These are phyloP conservation scores for Pestalotiopsis sp. DNA, from an alignment of 2,329 filamentous ascomycete species.

Conservation along the genomic window DNA sequence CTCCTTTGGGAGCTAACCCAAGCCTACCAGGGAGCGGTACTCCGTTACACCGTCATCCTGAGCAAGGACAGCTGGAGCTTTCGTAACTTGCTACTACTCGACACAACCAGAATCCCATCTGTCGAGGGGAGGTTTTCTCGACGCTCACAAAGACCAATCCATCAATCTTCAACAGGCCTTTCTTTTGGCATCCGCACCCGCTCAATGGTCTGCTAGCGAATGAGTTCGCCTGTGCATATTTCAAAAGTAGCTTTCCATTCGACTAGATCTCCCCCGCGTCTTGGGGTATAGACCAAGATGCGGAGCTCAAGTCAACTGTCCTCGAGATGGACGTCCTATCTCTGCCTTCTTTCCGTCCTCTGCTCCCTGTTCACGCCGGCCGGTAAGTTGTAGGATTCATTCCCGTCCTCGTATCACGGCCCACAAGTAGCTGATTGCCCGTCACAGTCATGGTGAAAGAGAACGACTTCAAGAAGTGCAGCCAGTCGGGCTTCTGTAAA, in stretches of 20 bases:
- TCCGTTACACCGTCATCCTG: neutral
- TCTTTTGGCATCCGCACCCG: neutral
- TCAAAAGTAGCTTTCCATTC: slow-evolving; percentile 20
- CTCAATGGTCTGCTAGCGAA: slow-evolving; percentile 11
- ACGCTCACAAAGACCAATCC: neutral
- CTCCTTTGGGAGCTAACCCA: neutral
- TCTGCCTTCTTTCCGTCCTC: slow-evolving; percentile 62
- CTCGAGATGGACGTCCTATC: slow-evolving; percentile 66
- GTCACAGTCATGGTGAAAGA: slow-evolving; percentile 81
- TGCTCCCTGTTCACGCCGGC: slow-evolving; percentile 65
- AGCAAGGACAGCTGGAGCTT: neutral
- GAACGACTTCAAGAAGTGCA: slow-evolving; percentile 95
- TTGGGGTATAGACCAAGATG: slow-evolving; percentile 46
- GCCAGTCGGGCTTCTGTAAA: slow-evolving; percentile 96
- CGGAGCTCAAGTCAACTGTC: slow-evolving; percentile 53
- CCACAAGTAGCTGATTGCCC: slow-evolving; percentile 12
- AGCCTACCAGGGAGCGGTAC: neutral
- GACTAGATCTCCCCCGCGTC: slow-evolving; percentile 33
- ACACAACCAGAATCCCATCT: neutral
- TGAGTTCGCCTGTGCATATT: slow-evolving; percentile 16
- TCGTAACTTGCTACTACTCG: neutral
- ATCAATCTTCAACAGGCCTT: neutral
- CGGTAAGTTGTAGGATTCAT: slow-evolving; percentile 50
- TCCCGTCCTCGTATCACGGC: neutral
- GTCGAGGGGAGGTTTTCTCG: neutral